Evolutionary conservation across 2,329 filamentous ascomycete genomes (phyloP).

Genomic region (Fusarium piperis): DNA sequence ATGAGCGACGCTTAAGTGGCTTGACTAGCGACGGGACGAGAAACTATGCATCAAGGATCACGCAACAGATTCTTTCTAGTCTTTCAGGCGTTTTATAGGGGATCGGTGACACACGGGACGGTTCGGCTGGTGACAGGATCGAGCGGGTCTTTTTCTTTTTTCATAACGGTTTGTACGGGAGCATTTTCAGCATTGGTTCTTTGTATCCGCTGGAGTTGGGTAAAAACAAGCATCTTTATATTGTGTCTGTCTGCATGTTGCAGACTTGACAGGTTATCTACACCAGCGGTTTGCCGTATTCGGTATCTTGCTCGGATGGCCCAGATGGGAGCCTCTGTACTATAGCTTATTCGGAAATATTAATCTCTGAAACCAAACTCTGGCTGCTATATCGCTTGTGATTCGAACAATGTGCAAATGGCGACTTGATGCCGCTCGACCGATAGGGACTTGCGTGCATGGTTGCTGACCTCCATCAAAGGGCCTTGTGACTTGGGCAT

Average conservation of each 20-base stretch:
- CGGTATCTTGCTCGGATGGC: slow-evolving; percentile 15
- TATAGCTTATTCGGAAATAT: slow-evolving; percentile 18
- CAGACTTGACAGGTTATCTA: slow-evolving; percentile 2
- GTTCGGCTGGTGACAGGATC: slow-evolving; percentile 12
- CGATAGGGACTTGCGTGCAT: neutral
- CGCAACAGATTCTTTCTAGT: neutral
- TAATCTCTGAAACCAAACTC: slow-evolving; percentile 23
- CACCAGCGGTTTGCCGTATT: slow-evolving; percentile 9
- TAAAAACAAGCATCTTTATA: slow-evolving; percentile 27
- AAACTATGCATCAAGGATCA: neutral
- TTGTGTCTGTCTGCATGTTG: slow-evolving; percentile 8
- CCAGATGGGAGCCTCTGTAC: slow-evolving; percentile 2
- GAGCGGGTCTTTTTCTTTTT: slow-evolving; percentile 6
- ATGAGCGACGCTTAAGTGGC: slow-evolving; percentile 57
- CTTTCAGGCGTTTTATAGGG: slow-evolving; percentile 34
- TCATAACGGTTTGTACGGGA: slow-evolving; percentile 15
- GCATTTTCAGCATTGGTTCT: slow-evolving; percentile 32
- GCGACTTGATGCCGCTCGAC: neutral
- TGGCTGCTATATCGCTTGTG: neutral
- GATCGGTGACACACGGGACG: neutral
- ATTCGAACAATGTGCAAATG: neutral
- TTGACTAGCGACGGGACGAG: neutral
- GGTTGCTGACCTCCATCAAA: neutral
- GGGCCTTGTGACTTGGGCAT: neutral
- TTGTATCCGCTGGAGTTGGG: slow-evolving; percentile 32